A percentile compares a stretch with the other conserved stretches of the same genome.
phyloP scores from a whole-genome alignment of 352 stramenopile species.

The Globisporangium emineosum region DNA sequence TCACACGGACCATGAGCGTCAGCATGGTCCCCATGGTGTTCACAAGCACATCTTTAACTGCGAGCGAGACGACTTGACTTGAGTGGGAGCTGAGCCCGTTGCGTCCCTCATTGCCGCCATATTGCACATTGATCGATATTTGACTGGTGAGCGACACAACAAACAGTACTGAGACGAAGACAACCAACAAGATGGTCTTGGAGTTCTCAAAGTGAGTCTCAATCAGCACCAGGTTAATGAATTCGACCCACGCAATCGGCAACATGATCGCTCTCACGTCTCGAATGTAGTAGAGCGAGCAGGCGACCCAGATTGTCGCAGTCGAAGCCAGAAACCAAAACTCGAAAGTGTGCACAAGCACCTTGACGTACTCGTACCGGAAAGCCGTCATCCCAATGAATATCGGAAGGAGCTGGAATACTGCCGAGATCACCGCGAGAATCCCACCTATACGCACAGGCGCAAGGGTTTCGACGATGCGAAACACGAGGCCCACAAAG shows the following conservation, averaged over 20 bases:
- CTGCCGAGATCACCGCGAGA: neutral
- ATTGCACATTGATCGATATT: neutral
- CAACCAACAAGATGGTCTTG: neutral
- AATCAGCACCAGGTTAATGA: conserved; percentile 5
- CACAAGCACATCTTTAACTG: neutral
- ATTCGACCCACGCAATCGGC: conserved; percentile 9
- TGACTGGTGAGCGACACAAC: neutral
- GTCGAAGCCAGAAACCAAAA: conserved; percentile 3
- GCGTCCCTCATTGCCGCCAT: too few relatives aligned
- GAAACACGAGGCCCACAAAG: neutral
- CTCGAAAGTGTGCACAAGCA: conserved; percentile 8
- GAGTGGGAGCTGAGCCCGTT: neutral
- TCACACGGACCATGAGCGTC: neutral
- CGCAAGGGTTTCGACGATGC: neutral
- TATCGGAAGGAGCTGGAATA: neutral
- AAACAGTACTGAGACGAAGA: neutral
- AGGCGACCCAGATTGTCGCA: neutral
- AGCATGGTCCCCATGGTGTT: conserved; percentile 11
- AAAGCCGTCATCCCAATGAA: neutral
- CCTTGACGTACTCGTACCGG: conserved; percentile 1
- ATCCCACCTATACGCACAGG: neutral
- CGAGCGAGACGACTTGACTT: neutral
- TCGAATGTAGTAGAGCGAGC: neutral
- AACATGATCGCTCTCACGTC: conserved; percentile 2
- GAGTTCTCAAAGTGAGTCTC: conserved; percentile 2